Percentiles rank a stretch among this genome's conserved stretches.
Evolutionary conservation across 306 rosid species (phyloP).

Genomic region (Benincasa hispida): DNA sequence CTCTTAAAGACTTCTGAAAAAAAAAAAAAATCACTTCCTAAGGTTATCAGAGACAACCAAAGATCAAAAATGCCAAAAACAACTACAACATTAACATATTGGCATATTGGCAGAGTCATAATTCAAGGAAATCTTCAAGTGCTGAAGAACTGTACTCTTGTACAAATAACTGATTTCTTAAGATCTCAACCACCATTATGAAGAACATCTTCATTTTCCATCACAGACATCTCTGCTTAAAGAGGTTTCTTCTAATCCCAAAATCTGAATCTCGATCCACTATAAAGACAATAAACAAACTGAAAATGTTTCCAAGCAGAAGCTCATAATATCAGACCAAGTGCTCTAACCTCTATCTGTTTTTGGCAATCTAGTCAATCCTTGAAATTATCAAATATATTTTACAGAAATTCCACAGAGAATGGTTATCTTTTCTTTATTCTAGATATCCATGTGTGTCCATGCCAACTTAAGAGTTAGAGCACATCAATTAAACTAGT

Average conservation of each 20-base stretch:
- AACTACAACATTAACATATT: not conserved
- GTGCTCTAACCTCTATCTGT: not conserved
- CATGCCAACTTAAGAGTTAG: not conserved
- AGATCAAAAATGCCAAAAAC: not conserved
- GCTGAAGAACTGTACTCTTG: not conserved
- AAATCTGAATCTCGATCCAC: not conserved
- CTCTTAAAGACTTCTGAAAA: not conserved
- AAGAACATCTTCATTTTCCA: conserved; percentile 24
- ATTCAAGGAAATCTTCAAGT: not conserved
- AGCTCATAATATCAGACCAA: not conserved
- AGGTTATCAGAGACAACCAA: not conserved
- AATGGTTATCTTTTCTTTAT: not conserved
- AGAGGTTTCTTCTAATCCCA: not conserved
- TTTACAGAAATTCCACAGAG: not conserved
- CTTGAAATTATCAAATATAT: not conserved
- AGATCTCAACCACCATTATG: conserved; percentile 35
- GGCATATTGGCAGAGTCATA: not conserved
- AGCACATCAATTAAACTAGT: not conserved
- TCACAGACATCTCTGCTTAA: conserved; percentile 35
- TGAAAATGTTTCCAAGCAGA: not conserved
- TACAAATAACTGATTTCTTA: conserved; percentile 35
- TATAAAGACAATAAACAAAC: not conserved
- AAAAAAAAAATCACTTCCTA: too few species aligned
- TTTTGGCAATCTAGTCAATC: not conserved
- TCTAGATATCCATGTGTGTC: not conserved